Conservation (phyloP, 108 stramenopile genomes). For the Skeletonema menzelii region DNA sequence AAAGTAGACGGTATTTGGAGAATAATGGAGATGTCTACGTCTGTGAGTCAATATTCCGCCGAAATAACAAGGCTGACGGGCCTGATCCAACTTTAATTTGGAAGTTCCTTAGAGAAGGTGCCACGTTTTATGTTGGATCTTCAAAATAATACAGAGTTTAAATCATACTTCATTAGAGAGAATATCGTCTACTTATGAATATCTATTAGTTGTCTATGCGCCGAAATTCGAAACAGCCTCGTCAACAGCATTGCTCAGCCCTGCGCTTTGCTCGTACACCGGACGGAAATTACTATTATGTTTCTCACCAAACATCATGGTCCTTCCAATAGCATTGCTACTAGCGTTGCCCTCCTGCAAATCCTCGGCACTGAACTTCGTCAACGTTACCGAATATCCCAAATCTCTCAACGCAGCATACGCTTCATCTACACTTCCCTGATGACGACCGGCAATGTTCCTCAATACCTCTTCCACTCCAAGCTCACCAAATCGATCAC, state of each 20-base stretch:
- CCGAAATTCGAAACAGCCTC: conserved; percentile 28
- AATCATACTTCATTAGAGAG: background rate
- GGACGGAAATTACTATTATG: conserved; percentile 50
- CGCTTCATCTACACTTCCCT: conserved; percentile 88
- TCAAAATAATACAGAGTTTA: background rate
- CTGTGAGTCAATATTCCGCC: conserved; percentile 74
- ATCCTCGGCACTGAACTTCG: conserved; percentile 51
- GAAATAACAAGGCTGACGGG: background rate
- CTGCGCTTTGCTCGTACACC: conserved; percentile 38
- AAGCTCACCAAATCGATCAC: conserved; percentile 62
- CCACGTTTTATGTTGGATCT: conserved; percentile 5
- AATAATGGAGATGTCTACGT: conserved; percentile 54
- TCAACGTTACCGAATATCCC: conserved; percentile 61
- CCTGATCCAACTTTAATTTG: conserved; percentile 48
- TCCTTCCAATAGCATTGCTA: background rate
- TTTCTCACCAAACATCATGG: conserved; percentile 56
- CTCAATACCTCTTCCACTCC: conserved; percentile 77
- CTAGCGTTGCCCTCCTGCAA: background rate
- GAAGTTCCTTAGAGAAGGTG: conserved; percentile 45
- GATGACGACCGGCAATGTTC: conserved; percentile 68
- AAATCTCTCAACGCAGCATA: conserved; percentile 91
- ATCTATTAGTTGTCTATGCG: background rate
- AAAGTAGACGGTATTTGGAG: conserved; percentile 68
- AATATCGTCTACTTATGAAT: conserved; percentile 2
- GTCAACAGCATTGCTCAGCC: conserved; percentile 31